Evolutionary conservation across 202 grass and related monocot genomes (phyloP).

Genomic region (Zizania palustris): DNA sequence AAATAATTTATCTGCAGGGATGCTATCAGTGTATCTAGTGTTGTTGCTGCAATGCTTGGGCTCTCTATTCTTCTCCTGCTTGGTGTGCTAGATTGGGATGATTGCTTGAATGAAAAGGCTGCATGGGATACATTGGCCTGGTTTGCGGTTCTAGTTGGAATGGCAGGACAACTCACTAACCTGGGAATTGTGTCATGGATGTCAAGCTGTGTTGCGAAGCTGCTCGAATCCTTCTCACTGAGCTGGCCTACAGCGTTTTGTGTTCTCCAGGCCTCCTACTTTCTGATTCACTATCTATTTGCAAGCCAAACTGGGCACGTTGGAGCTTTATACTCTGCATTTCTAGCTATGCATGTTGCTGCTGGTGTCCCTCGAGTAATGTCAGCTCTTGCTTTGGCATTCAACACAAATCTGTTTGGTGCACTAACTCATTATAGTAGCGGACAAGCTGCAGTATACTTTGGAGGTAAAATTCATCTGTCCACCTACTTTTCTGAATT

Average conservation of each 20-base stretch:
- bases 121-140: constrained; percentile 95
- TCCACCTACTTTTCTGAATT: background rate
- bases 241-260: constrained; percentile 82
- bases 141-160: constrained; percentile 93
- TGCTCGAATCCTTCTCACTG: constrained; percentile 77
- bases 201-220: constrained; percentile 75
- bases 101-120: constrained; percentile 89
- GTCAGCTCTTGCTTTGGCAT: constrained; percentile 81
- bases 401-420: constrained; percentile 92
- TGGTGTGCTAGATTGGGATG: constrained; percentile 89
- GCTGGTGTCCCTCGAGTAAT: constrained; percentile 77
- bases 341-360: constrained; percentile 89
- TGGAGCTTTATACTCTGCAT: constrained; percentile 86
- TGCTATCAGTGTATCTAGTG: constrained; percentile 78
- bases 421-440: constrained; percentile 92
- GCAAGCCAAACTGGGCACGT: constrained; percentile 96
- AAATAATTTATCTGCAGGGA: constrained; percentile 54
- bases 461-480: constrained; percentile 78
- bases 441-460: constrained; percentile 94
- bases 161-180: constrained; percentile 90
- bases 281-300: constrained; percentile 91
- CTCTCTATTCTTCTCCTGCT: constrained; percentile 87
- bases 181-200: constrained; percentile 87
- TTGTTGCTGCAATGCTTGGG: constrained; percentile 89
- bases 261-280: constrained; percentile 88